Base-by-base conservation (phyloP, 768 basidiomycete genomes). In the Tephrocybe rancida region DNA sequence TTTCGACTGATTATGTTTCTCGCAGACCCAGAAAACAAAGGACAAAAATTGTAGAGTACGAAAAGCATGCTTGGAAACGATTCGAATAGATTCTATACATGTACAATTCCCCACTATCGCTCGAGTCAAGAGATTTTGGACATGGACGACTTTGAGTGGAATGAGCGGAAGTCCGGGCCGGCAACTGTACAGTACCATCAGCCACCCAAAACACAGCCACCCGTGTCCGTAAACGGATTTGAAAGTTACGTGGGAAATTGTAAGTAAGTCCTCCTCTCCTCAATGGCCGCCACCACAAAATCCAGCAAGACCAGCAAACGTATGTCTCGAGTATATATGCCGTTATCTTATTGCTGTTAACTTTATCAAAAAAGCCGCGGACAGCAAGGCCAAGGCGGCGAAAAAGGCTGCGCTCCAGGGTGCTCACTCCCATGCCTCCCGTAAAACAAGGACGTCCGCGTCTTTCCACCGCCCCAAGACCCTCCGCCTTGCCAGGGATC, bases 401-500 rank as follows among this genome's bases (percentile, higher is more conserved):
- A 97, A 95, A 81, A 98, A 98, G 80, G 95, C 95, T 10, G 95
- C 88, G 51, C 83, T 98, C 50, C 92, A 92, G 70, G 95, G 95
- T 56, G 85, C 84, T 39, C 81, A 89, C 70, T 82, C 84, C 29
- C 87, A 88, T 67, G 76, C 83, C 16, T 68, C 82, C 62, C 88
- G 93, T 73, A 97, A 96, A 78, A 79, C 84, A 44, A 87, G 94
- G 57, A 85, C 77, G 66, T 87, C 87, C 32, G 93, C 95, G 54
- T 88, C 92, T 29, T 98, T 99, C 88, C 90, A 92, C 78, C 90
- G 93, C 60, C 96, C 96, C 57, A 95, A 93, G 81, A 98, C 97
- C 52, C 84, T 98, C 58, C 83, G 80, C 56, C 85, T 97, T 29
- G 63, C 84, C 47, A 90, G 96, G 52, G 80, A 83, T 38, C 95